Base-by-base conservation (phyloP, 2,329 filamentous ascomycete species). In the Apiospora rasikravindrae region DNA sequence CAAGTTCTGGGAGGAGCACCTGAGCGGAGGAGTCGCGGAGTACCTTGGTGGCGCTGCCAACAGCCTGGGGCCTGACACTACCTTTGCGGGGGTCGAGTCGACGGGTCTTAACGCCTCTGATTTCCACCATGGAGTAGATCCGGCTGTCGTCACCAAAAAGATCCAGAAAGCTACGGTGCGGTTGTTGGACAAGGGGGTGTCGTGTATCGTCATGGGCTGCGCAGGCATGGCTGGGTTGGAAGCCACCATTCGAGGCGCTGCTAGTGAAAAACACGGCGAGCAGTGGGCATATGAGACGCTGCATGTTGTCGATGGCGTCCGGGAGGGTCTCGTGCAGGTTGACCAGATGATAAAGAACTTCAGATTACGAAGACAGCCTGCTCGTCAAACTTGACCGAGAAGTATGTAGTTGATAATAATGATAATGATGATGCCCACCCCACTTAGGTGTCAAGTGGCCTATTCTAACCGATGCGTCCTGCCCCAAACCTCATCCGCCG, bases 221-320 rank as follows among this genome's bases (percentile, higher is more conserved):
- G 95, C 94, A 2, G 95, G 95, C 0, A 98, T 98, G 95, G 91
- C 92, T 0, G 95, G 95, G 0, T 87, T 98, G 83, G 93, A 96
- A 77, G 86, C 90, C 53, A 92, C 92, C 72, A 94, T 98, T 51
- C 88, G 92, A 45, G 86, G 88, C 61, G 92, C 92, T 0, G 92
- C 93, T 47, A 78, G 88, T 0, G 90, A 93, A 72, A 86, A 89
- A 69, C 86, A 92, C 71, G 93, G 93, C 1, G 81, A 86, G n/a
- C 82, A 86, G 14, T 85, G 86, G 66, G 92, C 89, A 0, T 82
- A 84, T 71, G 83, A 84, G 45, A 77, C 77, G 1, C 78, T 97
- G 4, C 88, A 88, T 77, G 90, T 98, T 73, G 85, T 98, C 7
- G 95, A 98, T 81, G 95, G 94, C 0, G 91, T 95, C 49, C 90